A percentile compares a stretch with the other conserved stretches of the same genome.
Evolutionary conservation across 1,284 basidiomycete species (phyloP).

Genomic region (Leccinum angustisporum): DNA sequence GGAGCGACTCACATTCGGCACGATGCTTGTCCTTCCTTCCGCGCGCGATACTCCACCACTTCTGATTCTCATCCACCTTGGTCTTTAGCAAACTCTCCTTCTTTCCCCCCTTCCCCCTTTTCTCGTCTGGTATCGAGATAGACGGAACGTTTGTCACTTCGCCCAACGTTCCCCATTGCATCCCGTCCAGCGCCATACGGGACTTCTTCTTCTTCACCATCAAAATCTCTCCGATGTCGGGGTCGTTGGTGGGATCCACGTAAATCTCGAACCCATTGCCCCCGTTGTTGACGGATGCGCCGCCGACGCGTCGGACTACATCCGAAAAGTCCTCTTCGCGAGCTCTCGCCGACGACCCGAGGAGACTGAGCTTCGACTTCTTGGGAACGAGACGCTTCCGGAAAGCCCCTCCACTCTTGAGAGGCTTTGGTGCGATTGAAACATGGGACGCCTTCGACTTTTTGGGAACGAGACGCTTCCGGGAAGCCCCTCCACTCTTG

Average conservation of each 20-base stretch:
- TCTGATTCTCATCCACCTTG: constrained; percentile 62
- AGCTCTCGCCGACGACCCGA: constrained; percentile 40
- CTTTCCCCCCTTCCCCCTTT: constrained; percentile 29
- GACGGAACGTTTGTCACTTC: constrained; percentile 62
- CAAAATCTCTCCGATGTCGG: constrained; percentile 66
- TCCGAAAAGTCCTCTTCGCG: constrained; percentile 57
- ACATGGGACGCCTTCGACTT: constrained; percentile 50
- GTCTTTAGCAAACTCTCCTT: constrained; percentile 24
- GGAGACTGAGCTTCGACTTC: constrained; percentile 65
- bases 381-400: constrained; percentile 69
- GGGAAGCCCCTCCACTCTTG: constrained; percentile 31
- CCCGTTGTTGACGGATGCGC: constrained; percentile 37
- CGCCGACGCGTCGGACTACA: constrained; percentile 59
- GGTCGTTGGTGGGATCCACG: constrained; percentile 64
- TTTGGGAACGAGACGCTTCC: constrained; percentile 69
- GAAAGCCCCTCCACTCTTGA: constrained; percentile 27
- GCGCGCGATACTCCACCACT: constrained; percentile 78
- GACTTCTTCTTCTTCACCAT: constrained; percentile 81
- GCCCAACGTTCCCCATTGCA: constrained; percentile 58
- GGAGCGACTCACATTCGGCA: constrained; percentile 42
- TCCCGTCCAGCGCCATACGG: constrained; percentile 53
- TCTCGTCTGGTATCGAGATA: constrained; percentile 32
- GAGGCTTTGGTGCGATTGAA: constrained; percentile 34
- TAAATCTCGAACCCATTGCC: constrained; percentile 69
- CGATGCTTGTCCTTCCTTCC: constrained; percentile 45